Base-by-base conservation (phyloP, 2,329 filamentous ascomycete genomes). In the Epicoccum sorghinum region DNA sequence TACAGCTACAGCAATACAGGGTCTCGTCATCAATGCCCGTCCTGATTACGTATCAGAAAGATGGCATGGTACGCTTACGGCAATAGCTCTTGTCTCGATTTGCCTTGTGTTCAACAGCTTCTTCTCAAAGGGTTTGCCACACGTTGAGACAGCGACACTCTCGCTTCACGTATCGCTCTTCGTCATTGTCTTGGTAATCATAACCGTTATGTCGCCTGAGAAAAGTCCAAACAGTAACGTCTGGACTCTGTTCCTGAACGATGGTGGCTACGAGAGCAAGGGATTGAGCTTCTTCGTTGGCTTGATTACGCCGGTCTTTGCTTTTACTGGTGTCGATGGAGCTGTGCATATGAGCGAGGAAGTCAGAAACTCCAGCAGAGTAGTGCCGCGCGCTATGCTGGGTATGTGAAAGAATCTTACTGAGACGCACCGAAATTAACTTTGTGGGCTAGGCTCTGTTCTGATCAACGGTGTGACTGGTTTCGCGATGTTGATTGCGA, bases 171-270 rank as follows among this genome's bases (percentile, higher is more conserved):
- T 75, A 2, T 50, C 76, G 7, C 66, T 80, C 25, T 65, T 81
- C 4, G 63, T 79, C 14, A 50, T 82, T 3, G 66, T 82, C 27
- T 53, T 77, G 12, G 80, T 79, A 2, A 78, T 82, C 55, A 77
- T 82, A 48, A 78, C 73, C 3, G 75, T 81, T 43, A 62, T 82
- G 18, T 59, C 74, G 73, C 1, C 73, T 74, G 1, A 70, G 70
- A 23, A 68, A 65, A 10, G 60, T 65, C 9, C 60, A 73, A 24
- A 44, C 0, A 32, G 33, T 3, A 70, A 73, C 1, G 78, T 80
- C 0, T 80, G 81, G 51, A 71, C 74, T 2, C 55, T 72, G 0
- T 82, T 82, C 55, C 59, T 69, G 14, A 79, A 82, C 49, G 46
- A 62, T n/a, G 79, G 78, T 3, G 73, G 68, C 4, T 82, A 77